phyloP scores from a whole-genome alignment of 1,139 yeast genomes.

The Kodamaea derodonti region DNA sequence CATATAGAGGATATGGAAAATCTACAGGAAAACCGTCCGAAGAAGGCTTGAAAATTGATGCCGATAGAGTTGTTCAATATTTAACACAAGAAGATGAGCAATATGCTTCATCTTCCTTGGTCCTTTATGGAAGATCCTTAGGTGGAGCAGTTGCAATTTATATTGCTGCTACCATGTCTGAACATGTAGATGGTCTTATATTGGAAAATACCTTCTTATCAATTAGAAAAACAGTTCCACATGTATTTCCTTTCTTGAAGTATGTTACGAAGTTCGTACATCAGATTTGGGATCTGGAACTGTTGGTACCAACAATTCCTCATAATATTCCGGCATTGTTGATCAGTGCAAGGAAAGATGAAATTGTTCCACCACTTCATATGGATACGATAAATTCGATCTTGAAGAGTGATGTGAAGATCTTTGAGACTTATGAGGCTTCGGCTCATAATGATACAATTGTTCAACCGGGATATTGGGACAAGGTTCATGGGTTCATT shows the following conservation, averaged over 20 bases:
- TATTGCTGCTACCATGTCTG: constrained; percentile 58
- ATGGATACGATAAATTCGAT: constrained; percentile 60
- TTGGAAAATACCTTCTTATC: constrained; percentile 85
- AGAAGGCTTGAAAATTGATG: constrained; percentile 76
- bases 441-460: constrained; percentile 82
- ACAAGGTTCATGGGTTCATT: constrained; percentile 55
- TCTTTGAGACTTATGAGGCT: constrained; percentile 49
- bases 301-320: constrained; percentile 50
- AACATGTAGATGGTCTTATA: constrained; percentile 56
- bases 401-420: constrained; percentile 43
- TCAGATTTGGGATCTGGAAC: constrained; percentile 81
- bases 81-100: constrained; percentile 50
- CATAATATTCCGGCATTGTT: constrained; percentile 62
- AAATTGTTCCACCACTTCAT: constrained; percentile 86
- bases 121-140: constrained; percentile 83
- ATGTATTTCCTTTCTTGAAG: constrained; percentile 65
- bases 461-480: constrained; percentile 73
- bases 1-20: constrained; percentile 89
- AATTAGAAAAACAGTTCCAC: constrained; percentile 77
- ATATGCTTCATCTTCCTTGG: constrained; percentile 49
- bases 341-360: constrained; percentile 75
- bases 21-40: constrained; percentile 81
- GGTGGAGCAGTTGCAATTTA: constrained; percentile 96
- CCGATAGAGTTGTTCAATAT: constrained; percentile 65
- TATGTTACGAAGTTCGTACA: constrained; percentile 63